phyloP scores from a whole-genome alignment of 257 asterid genomes.

The Vinca minor region DNA sequence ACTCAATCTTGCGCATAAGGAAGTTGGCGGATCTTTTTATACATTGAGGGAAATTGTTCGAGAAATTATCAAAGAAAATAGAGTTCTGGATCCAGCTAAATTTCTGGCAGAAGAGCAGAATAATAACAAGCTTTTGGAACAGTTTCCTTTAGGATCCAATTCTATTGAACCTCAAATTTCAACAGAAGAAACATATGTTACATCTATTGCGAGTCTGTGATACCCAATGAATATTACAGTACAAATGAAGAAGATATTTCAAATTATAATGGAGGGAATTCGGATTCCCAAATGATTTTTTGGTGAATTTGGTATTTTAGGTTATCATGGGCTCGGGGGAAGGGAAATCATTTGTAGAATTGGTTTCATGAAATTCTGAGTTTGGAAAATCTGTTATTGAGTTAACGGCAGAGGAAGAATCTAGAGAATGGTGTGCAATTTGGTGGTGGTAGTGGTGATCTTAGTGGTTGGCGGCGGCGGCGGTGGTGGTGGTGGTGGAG shows the following conservation, averaged over 20 bases:
- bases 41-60: slow-evolving; percentile 78
- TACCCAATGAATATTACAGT: slow-evolving; percentile 18
- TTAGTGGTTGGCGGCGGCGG: no score
- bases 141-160: slow-evolving; percentile 55
- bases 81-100: slow-evolving; percentile 74
- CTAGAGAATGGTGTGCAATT: no score
- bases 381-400: no score
- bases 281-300: no score
- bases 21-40: slow-evolving; percentile 94
- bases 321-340: no score
- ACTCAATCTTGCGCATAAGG: slow-evolving; percentile 79
- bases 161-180: slow-evolving; percentile 45
- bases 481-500: no score
- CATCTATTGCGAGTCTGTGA: slow-evolving; percentile 12
- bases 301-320: no score
- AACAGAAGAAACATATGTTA: slow-evolving; percentile 22
- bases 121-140: slow-evolving; percentile 34
- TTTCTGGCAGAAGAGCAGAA: slow-evolving; percentile 33
- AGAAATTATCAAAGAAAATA: slow-evolving; percentile 84
- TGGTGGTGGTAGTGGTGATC: no score
- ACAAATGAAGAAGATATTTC: slow-evolving; percentile 26
- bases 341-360: no score
- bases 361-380: no score
- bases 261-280: slow-evolving; percentile 11
- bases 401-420: no score